Evolutionary conservation across 2,329 filamentous ascomycete species (phyloP).

Genomic region (Didymella sp.): DNA sequence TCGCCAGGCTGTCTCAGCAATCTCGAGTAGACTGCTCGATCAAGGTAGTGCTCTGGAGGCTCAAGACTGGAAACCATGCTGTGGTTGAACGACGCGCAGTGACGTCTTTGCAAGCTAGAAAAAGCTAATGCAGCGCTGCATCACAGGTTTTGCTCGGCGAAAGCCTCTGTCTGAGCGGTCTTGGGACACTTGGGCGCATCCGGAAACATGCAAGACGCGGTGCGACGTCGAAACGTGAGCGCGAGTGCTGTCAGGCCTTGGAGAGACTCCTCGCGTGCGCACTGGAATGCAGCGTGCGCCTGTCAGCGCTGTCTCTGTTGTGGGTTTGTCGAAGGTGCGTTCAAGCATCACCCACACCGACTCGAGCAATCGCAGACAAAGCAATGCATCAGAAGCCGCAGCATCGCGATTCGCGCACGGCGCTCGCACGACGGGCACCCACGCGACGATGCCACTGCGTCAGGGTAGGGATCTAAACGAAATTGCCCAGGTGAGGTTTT

Average conservation of each 20-base stretch:
- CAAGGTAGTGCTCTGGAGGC: background rate
- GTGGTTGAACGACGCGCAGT: constrained; percentile 22
- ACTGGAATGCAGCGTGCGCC: constrained; percentile 6
- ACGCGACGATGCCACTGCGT: constrained; percentile 18
- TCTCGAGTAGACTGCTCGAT: background rate
- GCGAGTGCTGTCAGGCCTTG: constrained; percentile 10
- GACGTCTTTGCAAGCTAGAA: constrained; percentile 31
- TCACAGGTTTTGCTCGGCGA: constrained; percentile 15
- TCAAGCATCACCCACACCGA: background rate
- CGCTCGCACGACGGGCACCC: constrained; percentile 8
- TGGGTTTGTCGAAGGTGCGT: background rate
- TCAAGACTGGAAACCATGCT: background rate
- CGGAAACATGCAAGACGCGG: constrained; percentile 13
- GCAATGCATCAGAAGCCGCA: background rate
- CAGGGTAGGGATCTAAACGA: no score
- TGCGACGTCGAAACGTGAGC: constrained; percentile 19
- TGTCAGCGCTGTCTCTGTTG: constrained; percentile 1
- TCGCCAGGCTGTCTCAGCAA: constrained; percentile 2
- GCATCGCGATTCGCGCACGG: constrained; percentile 8
- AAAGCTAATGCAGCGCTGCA: constrained; percentile 26
- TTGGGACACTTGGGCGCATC: constrained; percentile 11
- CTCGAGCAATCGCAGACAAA: background rate
- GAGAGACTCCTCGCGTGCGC: constrained; percentile 9
- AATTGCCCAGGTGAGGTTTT: constrained; percentile 23
- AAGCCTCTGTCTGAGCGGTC: constrained; percentile 13